Conservation (phyloP, 2,329 filamentous ascomycete species). For the Aspergillus cejpii region DNA sequence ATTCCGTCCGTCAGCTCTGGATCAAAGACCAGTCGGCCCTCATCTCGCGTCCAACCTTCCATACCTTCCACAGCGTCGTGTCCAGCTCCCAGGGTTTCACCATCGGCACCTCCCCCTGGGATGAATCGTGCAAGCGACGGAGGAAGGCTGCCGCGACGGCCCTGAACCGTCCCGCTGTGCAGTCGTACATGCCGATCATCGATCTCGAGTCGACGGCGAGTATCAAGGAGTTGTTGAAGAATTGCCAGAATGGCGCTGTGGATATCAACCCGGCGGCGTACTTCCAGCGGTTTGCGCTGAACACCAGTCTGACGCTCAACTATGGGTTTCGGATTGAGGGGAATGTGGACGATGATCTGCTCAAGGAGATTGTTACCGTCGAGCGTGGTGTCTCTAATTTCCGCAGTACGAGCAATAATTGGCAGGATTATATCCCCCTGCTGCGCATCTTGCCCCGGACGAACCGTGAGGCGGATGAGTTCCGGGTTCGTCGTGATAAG, state of each 20-base stretch:
- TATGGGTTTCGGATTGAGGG: constrained; percentile 72
- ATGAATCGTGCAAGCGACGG: constrained; percentile 69
- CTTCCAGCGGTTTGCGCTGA: constrained; percentile 69
- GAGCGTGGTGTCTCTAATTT: constrained; percentile 71
- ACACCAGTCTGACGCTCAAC: constrained; percentile 69
- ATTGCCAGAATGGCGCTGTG: constrained; percentile 54
- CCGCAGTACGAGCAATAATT: constrained; percentile 72
- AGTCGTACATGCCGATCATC: constrained; percentile 75
- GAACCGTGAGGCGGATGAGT: constrained; percentile 58
- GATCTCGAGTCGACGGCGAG: constrained; percentile 67
- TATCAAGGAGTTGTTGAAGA: constrained; percentile 63
- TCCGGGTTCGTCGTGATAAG: constrained; percentile 60
- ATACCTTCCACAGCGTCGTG: constrained; percentile 75
- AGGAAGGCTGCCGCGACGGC: constrained; percentile 74
- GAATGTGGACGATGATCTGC: constrained; percentile 58
- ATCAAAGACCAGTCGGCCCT: constrained; percentile 71
- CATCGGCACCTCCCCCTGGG: constrained; percentile 77
- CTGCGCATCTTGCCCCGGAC: constrained; percentile 58
- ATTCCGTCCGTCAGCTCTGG: constrained; percentile 65
- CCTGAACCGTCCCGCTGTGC: constrained; percentile 66
- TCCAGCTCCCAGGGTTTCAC: constrained; percentile 72
- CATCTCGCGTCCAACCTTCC: constrained; percentile 69
- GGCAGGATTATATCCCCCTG: constrained; percentile 76
- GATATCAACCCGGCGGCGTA: constrained; percentile 67
- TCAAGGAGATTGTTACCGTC: constrained; percentile 67